phyloP scores from a whole-genome alignment of 257 asterid species.

The Fraxinus excelsior region DNA sequence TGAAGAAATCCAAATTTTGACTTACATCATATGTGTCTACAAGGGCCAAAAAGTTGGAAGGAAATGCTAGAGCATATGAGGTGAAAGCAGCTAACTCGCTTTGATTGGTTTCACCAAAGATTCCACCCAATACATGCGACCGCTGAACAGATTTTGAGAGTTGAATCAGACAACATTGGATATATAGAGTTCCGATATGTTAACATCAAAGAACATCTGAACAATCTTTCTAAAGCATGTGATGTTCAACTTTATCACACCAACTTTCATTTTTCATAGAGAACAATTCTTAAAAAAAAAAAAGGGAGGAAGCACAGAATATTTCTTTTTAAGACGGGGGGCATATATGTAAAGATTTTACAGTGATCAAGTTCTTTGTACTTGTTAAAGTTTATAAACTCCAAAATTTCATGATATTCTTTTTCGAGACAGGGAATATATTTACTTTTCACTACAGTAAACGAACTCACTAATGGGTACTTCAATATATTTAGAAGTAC shows the following conservation, averaged over 20 bases:
- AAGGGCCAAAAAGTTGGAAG: constrained; percentile 78
- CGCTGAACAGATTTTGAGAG: constrained; percentile 32
- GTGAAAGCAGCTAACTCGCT: constrained; percentile 90
- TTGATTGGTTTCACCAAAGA: constrained; percentile 84
- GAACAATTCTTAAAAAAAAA: not conserved
- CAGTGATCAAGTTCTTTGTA: not conserved
- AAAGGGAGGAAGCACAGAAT: not conserved
- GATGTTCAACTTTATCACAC: constrained; percentile 13
- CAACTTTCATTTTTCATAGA: not conserved
- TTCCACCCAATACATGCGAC: constrained; percentile 57
- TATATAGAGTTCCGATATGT: not conserved
- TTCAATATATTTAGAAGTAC: not conserved
- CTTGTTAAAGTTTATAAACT: not conserved
- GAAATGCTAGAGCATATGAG: constrained; percentile 96
- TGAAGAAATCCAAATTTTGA: constrained; percentile 12
- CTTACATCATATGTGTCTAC: constrained; percentile 98
- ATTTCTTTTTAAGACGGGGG: not conserved
- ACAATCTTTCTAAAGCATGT: constrained; percentile 14
- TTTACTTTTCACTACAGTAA: not conserved
- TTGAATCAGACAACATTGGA: constrained; percentile 27
- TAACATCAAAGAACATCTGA: constrained; percentile 15
- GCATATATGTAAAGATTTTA: not conserved
- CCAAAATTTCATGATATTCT: not conserved
- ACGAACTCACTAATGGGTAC: not conserved
- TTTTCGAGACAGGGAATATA: not conserved